Percentiles rank a stretch among this genome's conserved stretches.
phyloP scores from a whole-genome alignment of 306 rosid genomes.

The Inga laurina region DNA sequence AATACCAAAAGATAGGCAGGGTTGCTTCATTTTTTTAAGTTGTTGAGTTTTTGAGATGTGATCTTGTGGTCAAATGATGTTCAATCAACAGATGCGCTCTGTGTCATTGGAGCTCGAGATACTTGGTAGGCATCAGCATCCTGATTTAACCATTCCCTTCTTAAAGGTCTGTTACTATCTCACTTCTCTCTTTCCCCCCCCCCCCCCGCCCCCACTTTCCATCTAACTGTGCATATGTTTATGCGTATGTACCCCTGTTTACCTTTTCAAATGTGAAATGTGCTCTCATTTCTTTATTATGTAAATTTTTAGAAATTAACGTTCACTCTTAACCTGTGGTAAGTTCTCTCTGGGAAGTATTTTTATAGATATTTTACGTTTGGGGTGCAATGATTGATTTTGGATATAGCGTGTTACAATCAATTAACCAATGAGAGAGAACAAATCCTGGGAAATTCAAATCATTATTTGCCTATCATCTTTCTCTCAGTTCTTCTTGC shows the following conservation, averaged over 20 bases:
- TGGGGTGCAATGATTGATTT: not conserved
- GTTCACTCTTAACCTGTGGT: not conserved
- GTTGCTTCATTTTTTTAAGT: conserved; percentile 5
- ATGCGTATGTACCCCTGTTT: not conserved
- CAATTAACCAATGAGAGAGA: not conserved
- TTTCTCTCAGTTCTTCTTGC: not conserved
- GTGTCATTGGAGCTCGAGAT: conserved; percentile 92
- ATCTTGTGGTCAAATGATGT: conserved; percentile 34
- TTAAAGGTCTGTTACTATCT: conserved; percentile 60
- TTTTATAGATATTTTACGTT: not conserved
- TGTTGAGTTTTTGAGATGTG: conserved; percentile 18
- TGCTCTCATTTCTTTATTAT: conserved; percentile 6
- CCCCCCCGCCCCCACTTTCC: not conserved
- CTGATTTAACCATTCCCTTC: conserved; percentile 79
- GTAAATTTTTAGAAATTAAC: conserved; percentile 22
- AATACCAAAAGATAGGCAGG: conserved; percentile 15
- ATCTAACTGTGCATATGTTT: not conserved
- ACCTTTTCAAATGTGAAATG: conserved; percentile 13
- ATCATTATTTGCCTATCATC: not conserved
- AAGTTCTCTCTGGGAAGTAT: not conserved
- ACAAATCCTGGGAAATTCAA: not conserved
- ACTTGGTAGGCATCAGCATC: conserved; percentile 93
- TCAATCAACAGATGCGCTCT: conserved; percentile 69
- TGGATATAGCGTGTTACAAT: not conserved
- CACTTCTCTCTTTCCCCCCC: not conserved